Evolutionary conservation across 164 flowering plant genomes (phyloP), one percentile per base, ranked within the genome.

Genomic region (Umbilicus rupestris): DNA sequence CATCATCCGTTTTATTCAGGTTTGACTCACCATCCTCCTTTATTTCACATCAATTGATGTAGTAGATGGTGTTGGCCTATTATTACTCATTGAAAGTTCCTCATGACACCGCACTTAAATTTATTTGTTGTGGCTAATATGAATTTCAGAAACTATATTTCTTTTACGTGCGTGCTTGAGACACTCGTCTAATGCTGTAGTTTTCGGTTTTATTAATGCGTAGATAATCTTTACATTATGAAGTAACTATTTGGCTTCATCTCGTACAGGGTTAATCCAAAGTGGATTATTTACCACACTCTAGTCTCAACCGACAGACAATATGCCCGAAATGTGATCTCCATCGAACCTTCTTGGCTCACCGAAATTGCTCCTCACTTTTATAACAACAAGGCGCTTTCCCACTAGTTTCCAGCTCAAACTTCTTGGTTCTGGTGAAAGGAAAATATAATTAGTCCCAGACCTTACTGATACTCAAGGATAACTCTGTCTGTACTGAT

Each of bases 1-100:
- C 97, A 47, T 95, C 99, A 24, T 95, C 99, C 14, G 92, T 95
- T 19, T 77, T 95, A 52, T 95, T 95, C 92, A 88, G 99, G 97
- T 88, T 35, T 59, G 84, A 75, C 64, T 7, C 11, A 16, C 24
- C 20, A 31, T 16, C 63, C 22, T 45, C 47, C n/a, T 69, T 35
- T 28, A 6, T 59, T 29, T 31, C 7, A n/a, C 39, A 8, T 30
- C 19, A 16, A 15, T 30, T 60, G 35, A 3, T 6, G 6, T 30
- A 58, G 28, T 26, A n/a, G 30, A 58, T 26, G 62, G 33, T 5
- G 3, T 26, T 58, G 33, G 33, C 19, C 39, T 15, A 20, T 62
- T 39, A 5, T 29, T 14, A 62, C 39, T 1, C 12, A 20, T 60
- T 16, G 20, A 50, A 50, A 28, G 2, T 19, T 22, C 11, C 20